A percentile compares a stretch with the other conserved stretches of the same genome.
These are phyloP conservation scores for Flaveria trinervia DNA, from an alignment of 129 eudicot species.

Conservation along the genomic window DNA sequence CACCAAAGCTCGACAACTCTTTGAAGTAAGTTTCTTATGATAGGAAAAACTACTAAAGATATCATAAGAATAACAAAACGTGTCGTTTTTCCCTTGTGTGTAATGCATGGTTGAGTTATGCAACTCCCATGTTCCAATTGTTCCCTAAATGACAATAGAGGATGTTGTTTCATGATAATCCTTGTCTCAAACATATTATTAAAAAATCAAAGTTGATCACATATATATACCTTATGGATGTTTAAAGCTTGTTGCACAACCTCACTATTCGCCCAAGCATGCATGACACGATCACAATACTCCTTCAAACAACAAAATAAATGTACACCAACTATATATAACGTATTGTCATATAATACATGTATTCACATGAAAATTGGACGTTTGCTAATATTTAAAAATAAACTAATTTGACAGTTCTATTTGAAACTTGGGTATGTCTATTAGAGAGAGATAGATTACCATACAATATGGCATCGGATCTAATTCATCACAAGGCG, in stretches of 20 bases:
- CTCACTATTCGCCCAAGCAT: neutral
- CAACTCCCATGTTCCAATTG: conserved; percentile 2
- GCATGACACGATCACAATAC: too few species aligned
- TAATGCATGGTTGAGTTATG: conserved; percentile 14
- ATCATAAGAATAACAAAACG: conserved; percentile 22
- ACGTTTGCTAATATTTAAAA: too few species aligned
- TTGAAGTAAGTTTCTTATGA: conserved; percentile 11
- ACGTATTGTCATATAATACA: too few species aligned
- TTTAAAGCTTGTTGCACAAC: conserved; percentile 22
- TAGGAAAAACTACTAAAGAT: conserved; percentile 1
- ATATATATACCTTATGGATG: neutral
- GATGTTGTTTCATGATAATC: neutral
- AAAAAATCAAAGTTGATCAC: neutral
- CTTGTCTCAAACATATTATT: too few species aligned
- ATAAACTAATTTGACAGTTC: too few species aligned
- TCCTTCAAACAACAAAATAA: too few species aligned
- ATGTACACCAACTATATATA: too few species aligned
- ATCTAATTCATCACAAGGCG: neutral
- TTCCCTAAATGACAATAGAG: neutral
- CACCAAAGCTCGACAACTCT: conserved; percentile 4
- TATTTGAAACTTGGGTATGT: too few species aligned
- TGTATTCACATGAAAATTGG: too few species aligned
- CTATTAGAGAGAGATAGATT: neutral
- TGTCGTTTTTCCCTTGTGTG: conserved; percentile 4
- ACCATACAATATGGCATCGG: neutral